Percentiles rank a stretch among this genome's conserved stretches.
Conservation (phyloP, 805 yeast species). For the Saturnispora besseyi region DNA sequence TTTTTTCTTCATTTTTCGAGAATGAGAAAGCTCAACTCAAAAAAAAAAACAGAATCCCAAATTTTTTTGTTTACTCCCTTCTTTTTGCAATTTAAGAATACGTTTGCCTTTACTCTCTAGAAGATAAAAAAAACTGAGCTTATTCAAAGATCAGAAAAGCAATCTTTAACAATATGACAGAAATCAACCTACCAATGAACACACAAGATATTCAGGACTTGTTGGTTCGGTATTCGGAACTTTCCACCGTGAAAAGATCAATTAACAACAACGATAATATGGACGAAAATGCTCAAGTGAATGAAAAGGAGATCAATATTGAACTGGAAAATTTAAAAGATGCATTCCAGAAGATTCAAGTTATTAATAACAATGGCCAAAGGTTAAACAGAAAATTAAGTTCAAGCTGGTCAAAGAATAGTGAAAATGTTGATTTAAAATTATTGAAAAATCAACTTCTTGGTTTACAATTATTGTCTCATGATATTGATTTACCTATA, state of each 20-base stretch:
- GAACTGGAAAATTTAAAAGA: not conserved
- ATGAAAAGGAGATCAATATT: not conserved
- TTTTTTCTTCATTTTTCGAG: too few relatives aligned
- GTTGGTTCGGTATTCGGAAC: not conserved
- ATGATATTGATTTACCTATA: constrained; percentile 57
- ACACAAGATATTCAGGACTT: not conserved
- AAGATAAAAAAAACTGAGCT: not conserved
- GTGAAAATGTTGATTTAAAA: constrained; percentile 33
- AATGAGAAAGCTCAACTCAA: not conserved
- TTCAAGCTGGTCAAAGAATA: constrained; percentile 18
- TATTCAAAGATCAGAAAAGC: not conserved
- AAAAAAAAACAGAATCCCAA: not conserved
- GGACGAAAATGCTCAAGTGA: not conserved
- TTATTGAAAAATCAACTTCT: constrained; percentile 50
- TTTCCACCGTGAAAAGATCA: not conserved
- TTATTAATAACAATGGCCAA: not conserved
- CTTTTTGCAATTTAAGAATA: not conserved
- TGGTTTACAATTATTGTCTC: constrained; percentile 55
- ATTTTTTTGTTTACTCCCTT: not conserved
- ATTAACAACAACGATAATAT: not conserved
- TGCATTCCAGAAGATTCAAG: constrained; percentile 6
- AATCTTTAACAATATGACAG: not conserved
- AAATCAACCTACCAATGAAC: not conserved
- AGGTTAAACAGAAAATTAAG: constrained; percentile 21
- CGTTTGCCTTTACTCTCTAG: too few relatives aligned